Percentiles rank a stretch among this genome's conserved stretches.
phyloP scores from a whole-genome alignment of 345 rosid species.

The Pelargonium nanum region DNA sequence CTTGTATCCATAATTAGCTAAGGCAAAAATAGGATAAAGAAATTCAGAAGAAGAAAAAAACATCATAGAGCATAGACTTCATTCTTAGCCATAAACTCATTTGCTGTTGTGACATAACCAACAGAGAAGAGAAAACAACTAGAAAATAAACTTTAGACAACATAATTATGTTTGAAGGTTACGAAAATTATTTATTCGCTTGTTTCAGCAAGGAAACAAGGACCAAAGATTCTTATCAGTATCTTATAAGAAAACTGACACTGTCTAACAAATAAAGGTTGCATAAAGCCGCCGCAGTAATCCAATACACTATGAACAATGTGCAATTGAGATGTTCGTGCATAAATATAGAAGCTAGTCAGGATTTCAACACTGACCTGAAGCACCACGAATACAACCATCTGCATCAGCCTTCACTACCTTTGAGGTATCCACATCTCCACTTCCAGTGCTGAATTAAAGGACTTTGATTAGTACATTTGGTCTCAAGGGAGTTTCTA shows the following conservation, averaged over 20 bases:
- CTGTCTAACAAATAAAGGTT: not conserved
- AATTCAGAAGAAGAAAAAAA: no score
- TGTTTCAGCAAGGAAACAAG: not conserved
- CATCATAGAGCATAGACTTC: no score
- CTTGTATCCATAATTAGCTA: no score
- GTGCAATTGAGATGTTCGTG: not conserved
- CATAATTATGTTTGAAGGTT: no score
- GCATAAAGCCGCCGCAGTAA: no score
- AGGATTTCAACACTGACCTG: conserved; percentile 37
- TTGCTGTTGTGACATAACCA: no score
- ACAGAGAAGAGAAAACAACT: no score
- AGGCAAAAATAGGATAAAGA: no score
- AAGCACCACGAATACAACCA: conserved; percentile 71
- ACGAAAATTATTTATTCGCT: not conserved
- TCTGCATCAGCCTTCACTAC: conserved; percentile 76
- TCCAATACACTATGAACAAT: not conserved
- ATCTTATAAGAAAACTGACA: not conserved
- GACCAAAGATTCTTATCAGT: not conserved
- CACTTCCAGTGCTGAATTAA: conserved; percentile 79
- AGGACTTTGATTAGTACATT: not conserved
- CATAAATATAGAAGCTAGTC: not conserved
- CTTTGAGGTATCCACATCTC: conserved; percentile 82
- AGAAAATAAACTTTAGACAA: no score
- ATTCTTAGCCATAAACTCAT: no score
- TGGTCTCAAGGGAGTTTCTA: not conserved